Evolutionary conservation across 306 rosid genomes (phyloP).

Genomic region (Rosa lucieae): DNA sequence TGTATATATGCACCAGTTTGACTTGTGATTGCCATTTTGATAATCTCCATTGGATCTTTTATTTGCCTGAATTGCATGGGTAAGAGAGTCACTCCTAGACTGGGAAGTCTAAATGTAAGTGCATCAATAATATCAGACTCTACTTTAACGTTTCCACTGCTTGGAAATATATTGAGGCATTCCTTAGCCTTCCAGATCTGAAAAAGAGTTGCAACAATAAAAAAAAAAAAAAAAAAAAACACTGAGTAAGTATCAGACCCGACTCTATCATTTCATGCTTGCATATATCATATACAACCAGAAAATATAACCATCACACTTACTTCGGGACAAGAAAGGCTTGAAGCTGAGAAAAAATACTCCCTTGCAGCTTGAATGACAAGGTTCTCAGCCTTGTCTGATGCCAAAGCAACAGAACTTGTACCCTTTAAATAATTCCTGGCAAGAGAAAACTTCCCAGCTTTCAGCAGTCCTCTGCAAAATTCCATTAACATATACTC

Average conservation of each 20-base stretch:
- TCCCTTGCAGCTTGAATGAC: constrained; percentile 99
- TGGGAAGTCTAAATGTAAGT: constrained; percentile 80
- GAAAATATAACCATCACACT: constrained; percentile 37
- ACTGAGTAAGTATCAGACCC: not conserved
- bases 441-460: constrained; percentile 97
- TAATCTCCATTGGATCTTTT: constrained; percentile 89
- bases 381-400: constrained; percentile 94
- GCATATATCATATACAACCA: constrained; percentile 16
- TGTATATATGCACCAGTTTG: constrained; percentile 91
- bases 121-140: constrained; percentile 90
- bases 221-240: not conserved
- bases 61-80: constrained; percentile 97
- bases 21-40: constrained; percentile 83
- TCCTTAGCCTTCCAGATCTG: constrained; percentile 99
- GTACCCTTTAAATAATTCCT: constrained; percentile 95
- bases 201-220: constrained; percentile 33
- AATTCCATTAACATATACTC: constrained; percentile 91
- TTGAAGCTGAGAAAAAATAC: constrained; percentile 94
- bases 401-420: constrained; percentile 80
- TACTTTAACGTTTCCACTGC: constrained; percentile 62
- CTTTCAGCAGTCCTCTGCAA: constrained; percentile 93
- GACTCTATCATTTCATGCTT: not conserved
- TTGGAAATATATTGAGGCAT: constrained; percentile 78
- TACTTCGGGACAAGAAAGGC: constrained; percentile 92
- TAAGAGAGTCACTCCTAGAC: constrained; percentile 90